These are phyloP conservation scores for Neurospora sp. DNA, from an alignment of 495 filamentous ascomycete genomes.

Conservation along the genomic window DNA sequence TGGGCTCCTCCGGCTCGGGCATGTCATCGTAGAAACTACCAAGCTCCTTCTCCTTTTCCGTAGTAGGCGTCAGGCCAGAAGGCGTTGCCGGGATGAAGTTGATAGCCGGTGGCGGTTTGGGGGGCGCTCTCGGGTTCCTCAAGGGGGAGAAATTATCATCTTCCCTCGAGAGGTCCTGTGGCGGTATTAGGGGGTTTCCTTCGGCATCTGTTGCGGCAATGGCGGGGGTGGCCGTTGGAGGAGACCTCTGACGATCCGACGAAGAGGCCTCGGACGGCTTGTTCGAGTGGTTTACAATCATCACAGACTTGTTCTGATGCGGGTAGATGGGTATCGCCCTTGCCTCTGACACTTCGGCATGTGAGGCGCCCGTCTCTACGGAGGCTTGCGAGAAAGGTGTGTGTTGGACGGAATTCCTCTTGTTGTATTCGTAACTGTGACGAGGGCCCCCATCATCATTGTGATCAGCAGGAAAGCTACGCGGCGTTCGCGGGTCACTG, in stretches of 20 bases:
- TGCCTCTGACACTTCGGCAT: constrained; percentile 62
- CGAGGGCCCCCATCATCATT: constrained; percentile 29
- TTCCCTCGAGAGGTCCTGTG: constrained; percentile 37
- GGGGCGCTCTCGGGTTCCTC: constrained; percentile 63
- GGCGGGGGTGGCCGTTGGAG: constrained; percentile 14
- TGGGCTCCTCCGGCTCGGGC: constrained; percentile 9
- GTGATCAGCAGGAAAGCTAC: constrained; percentile 19
- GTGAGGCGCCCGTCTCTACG: constrained; percentile 43
- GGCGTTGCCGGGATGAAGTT: constrained; percentile 70
- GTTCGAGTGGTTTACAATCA: constrained; percentile 64
- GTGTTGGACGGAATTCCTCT: constrained; percentile 40
- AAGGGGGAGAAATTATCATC: constrained; percentile 55
- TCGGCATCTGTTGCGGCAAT: constrained; percentile 30
- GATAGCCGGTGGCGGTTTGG: constrained; percentile 45
- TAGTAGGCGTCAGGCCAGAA: constrained; percentile 38
- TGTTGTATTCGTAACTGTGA: constrained; percentile 8
- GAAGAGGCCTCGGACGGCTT: constrained; percentile 28
- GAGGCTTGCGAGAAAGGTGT: constrained; percentile 52
- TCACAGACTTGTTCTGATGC: constrained; percentile 74
- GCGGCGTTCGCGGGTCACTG: not conserved
- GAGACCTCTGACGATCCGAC: constrained; percentile 7
- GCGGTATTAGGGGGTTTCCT: constrained; percentile 35
- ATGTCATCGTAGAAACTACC: constrained; percentile 36
- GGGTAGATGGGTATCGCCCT: constrained; percentile 73
- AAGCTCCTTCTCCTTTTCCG: constrained; percentile 46